Percentiles rank a stretch among this genome's conserved stretches.
Conservation (phyloP, 148 eudicot species). For the Polygonum maritimum region DNA sequence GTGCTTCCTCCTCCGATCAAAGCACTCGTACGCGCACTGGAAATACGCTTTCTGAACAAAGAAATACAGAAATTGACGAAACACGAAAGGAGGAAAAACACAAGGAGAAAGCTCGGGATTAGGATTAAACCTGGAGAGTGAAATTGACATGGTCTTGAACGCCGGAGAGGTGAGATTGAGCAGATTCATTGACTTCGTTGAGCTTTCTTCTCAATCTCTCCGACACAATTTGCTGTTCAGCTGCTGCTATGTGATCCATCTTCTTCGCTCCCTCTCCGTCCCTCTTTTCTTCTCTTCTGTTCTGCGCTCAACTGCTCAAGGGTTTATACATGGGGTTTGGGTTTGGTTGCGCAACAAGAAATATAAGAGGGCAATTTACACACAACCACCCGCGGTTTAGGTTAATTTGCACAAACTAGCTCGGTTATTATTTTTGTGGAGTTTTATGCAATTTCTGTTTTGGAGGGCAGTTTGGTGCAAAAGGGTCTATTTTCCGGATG, state of each 20-base stretch:
- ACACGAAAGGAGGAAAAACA: neutral
- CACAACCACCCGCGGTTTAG: neutral
- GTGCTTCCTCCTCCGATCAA: conserved; percentile 54
- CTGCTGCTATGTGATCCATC: conserved; percentile 56
- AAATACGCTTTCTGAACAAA: conserved; percentile 63
- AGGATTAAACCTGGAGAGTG: conserved; percentile 61
- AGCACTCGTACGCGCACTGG: conserved; percentile 83
- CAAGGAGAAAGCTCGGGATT: neutral
- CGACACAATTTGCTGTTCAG: conserved; percentile 60
- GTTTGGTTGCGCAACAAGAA: neutral
- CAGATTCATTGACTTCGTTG: conserved; percentile 58
- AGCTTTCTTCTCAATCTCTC: conserved; percentile 73
- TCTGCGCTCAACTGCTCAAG: too few relatives aligned
- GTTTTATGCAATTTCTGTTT: neutral
- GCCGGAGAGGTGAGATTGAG: conserved; percentile 61
- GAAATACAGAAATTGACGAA: neutral
- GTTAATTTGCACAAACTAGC: neutral
- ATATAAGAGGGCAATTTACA: neutral
- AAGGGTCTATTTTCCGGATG: too few relatives aligned
- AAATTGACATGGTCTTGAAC: conserved; percentile 90
- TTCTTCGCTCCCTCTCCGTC: neutral
- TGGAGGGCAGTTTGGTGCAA: too few relatives aligned
- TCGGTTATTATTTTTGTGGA: neutral
- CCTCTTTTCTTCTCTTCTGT: neutral
- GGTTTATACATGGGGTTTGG: neutral